Conservation (phyloP, 140 eudicot species). For the Flaveria floridana region DNA sequence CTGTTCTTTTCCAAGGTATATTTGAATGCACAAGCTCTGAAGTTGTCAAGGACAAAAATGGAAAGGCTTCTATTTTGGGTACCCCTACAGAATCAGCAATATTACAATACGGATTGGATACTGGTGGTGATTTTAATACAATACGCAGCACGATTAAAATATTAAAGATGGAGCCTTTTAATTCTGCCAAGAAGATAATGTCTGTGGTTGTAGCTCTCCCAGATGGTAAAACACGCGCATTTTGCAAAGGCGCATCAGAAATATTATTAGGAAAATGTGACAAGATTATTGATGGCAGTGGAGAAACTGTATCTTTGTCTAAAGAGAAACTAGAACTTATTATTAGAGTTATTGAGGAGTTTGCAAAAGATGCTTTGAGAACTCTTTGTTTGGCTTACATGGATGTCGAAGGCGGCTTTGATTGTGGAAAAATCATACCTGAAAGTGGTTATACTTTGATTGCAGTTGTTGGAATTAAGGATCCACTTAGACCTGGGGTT, state of each 20-base stretch:
- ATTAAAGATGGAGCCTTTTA: conserved; percentile 69
- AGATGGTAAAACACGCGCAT: conserved; percentile 59
- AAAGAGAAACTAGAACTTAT: conserved; percentile 47
- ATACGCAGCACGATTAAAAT: conserved; percentile 43
- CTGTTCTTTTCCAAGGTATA: not conserved
- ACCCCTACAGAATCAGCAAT: not conserved
- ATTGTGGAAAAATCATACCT: conserved; percentile 44
- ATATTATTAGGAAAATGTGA: conserved; percentile 63
- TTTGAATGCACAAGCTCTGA: not conserved
- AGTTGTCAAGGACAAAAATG: not conserved
- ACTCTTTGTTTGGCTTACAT: conserved; percentile 76
- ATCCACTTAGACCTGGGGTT: conserved; percentile 89
- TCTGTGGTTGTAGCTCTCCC: conserved; percentile 78
- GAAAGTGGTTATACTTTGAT: conserved; percentile 68
- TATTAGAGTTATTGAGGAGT: conserved; percentile 59
- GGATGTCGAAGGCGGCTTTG: conserved; percentile 47
- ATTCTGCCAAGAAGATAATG: conserved; percentile 83
- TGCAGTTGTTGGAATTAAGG: conserved; percentile 82
- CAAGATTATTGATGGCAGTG: conserved; percentile 47
- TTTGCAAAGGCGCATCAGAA: conserved; percentile 92
- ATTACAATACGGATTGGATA: not conserved
- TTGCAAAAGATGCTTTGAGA: conserved; percentile 74
- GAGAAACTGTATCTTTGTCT: conserved; percentile 44
- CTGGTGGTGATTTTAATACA: conserved; percentile 65
- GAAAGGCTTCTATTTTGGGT: not conserved